These are phyloP conservation scores for Phoenix dactylifera DNA, from an alignment of 176 grass and related monocot species.

Conservation along the genomic window DNA sequence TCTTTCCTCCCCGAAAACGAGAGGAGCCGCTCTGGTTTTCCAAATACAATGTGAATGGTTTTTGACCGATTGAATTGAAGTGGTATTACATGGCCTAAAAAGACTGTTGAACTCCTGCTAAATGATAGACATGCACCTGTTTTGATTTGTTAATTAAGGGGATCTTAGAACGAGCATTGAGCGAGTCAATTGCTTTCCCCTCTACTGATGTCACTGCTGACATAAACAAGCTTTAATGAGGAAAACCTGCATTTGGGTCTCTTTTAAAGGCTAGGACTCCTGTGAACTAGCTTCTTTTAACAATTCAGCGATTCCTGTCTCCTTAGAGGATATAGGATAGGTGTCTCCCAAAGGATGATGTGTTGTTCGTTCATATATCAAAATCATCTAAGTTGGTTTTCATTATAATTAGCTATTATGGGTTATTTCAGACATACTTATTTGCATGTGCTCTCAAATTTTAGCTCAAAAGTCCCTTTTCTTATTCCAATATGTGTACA, in stretches of 20 bases:
- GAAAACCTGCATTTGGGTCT: neutral
- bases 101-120: neutral
- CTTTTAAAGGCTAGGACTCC: neutral
- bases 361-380: too few relatives aligned
- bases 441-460: neutral
- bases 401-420: too few relatives aligned
- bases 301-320: too few relatives aligned
- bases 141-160: neutral
- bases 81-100: neutral
- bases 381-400: too few relatives aligned
- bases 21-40: too few relatives aligned
- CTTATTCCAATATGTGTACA: neutral
- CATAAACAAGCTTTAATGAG: neutral
- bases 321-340: too few relatives aligned
- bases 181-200: neutral
- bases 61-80: too few relatives aligned
- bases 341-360: too few relatives aligned
- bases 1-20: too few relatives aligned
- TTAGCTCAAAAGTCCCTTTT: neutral
- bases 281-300: too few relatives aligned
- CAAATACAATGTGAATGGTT: too few relatives aligned
- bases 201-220: constrained; percentile 10
- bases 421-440: neutral
- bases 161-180: neutral
- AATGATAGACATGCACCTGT: neutral